A percentile compares a stretch with the other conserved stretches of the same genome.
Conservation (phyloP, 2,329 filamentous ascomycete genomes). For the Xylariomycetidae sp. region DNA sequence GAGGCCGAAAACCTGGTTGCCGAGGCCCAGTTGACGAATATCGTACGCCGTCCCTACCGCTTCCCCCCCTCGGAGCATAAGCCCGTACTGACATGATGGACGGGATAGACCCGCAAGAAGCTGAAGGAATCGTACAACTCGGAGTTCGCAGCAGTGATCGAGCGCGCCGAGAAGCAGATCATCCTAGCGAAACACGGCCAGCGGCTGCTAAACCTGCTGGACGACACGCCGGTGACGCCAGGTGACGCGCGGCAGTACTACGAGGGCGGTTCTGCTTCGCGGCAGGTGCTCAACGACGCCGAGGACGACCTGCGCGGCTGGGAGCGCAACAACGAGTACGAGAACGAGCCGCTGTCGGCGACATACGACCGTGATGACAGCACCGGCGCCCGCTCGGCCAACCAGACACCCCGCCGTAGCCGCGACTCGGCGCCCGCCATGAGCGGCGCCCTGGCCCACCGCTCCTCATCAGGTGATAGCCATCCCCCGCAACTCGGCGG, state of each 20-base stretch:
- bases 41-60: conserved; percentile 51
- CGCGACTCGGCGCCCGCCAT: too few species aligned
- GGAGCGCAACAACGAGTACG: too few species aligned
- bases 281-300: conserved; percentile 85
- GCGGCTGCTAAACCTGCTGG: conserved; percentile 75
- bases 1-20: conserved; percentile 95
- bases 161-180: conserved; percentile 94
- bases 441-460: too few species aligned
- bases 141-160: conserved; percentile 85
- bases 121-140: conserved; percentile 89
- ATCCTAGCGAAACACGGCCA: conserved; percentile 88
- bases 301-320: conserved; percentile 82
- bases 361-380: too few species aligned
- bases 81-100: conserved; percentile 3
- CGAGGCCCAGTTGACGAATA: conserved; percentile 92
- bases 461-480: too few species aligned
- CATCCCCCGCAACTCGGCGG: too few species aligned
- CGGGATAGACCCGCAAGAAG: conserved; percentile 76
- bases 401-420: too few species aligned
- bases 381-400: too few species aligned
- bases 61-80: conserved; percentile 6
- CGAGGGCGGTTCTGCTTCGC: conserved; percentile 58
- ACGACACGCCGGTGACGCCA: conserved; percentile 84
- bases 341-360: too few species aligned
- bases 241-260: conserved; percentile 73